Conservation (phyloP, 1,139 yeast genomes). For the Yamadazyma triangularis region DNA sequence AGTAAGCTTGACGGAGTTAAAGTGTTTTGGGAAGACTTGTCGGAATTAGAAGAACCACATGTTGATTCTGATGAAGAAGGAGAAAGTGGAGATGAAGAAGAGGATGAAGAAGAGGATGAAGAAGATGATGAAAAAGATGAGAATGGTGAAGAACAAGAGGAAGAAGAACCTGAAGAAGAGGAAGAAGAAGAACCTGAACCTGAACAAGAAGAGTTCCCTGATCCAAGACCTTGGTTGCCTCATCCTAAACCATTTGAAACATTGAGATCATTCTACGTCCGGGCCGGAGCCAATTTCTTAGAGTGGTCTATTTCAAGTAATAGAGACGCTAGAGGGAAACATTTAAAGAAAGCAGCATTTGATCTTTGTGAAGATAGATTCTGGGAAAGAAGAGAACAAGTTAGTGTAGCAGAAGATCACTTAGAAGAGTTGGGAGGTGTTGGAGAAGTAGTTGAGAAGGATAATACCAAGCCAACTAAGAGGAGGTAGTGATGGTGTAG, state of each 20-base stretch:
- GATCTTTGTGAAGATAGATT: slow-evolving; percentile 91
- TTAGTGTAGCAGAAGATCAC: slow-evolving; percentile 82
- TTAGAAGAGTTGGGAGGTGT: slow-evolving; percentile 90
- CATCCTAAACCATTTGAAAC: slow-evolving; percentile 95
- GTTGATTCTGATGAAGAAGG: slow-evolving; percentile 38
- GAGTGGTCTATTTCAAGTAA: slow-evolving; percentile 91
- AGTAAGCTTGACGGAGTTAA: slow-evolving; percentile 85
- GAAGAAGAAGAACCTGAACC: slow-evolving; percentile 57
- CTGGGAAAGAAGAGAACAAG: slow-evolving; percentile 98
- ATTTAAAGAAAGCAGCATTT: slow-evolving; percentile 82
- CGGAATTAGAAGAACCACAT: slow-evolving; percentile 26
- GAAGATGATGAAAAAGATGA: slow-evolving; percentile 64
- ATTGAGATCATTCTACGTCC: slow-evolving; percentile 74
- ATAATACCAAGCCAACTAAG: slow-evolving; percentile 42
- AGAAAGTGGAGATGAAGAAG: too few relatives aligned
- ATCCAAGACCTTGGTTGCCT: slow-evolving; percentile 93
- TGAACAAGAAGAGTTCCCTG: slow-evolving; percentile 73
- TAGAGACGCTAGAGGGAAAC: slow-evolving; percentile 85
- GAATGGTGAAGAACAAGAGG: slow-evolving; percentile 50
- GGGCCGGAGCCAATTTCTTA: slow-evolving; percentile 81
- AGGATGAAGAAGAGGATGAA: slow-evolving; percentile 52
- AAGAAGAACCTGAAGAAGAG: slow-evolving; percentile 55
- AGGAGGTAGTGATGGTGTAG: too few relatives aligned
- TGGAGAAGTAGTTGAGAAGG: slow-evolving; percentile 83
- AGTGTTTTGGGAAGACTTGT: slow-evolving; percentile 84